A percentile compares a stretch with the other conserved stretches of the same genome.
phyloP scores from a whole-genome alignment of 2,329 filamentous ascomycete genomes.

The Diaporthe vaccinii region DNA sequence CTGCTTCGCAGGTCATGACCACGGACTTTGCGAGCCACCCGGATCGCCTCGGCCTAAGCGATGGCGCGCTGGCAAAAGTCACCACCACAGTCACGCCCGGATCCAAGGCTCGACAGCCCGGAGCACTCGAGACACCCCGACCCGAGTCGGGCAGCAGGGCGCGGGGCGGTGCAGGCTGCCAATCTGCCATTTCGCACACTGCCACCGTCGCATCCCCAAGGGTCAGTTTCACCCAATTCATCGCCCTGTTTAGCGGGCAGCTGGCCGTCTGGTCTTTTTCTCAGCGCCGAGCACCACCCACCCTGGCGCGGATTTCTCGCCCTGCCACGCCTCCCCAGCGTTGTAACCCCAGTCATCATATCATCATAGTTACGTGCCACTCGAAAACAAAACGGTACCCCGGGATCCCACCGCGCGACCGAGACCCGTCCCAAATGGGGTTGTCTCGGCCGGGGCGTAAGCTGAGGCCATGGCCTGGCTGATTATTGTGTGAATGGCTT shows the following conservation, averaged over 20 bases:
- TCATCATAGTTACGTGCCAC: constrained; percentile 24
- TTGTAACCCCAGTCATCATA: constrained; percentile 6
- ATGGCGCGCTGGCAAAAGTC: neutral
- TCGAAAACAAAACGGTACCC: neutral
- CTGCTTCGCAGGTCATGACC: neutral
- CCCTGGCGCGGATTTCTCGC: neutral
- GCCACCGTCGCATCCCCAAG: constrained; percentile 28
- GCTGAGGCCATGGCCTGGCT: neutral
- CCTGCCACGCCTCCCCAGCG: neutral
- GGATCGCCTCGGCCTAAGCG: constrained; percentile 5
- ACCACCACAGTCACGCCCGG: constrained; percentile 2
- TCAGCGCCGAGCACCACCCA: constrained; percentile 1
- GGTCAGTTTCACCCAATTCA: constrained; percentile 17
- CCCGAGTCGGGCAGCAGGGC: constrained; percentile 4
- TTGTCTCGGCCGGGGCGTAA: constrained; percentile 10
- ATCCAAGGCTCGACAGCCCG: constrained; percentile 20
- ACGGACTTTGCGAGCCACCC: neutral
- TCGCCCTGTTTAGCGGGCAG: constrained; percentile 22
- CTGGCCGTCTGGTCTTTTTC: constrained; percentile 10
- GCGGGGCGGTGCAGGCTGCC: constrained; percentile 16
- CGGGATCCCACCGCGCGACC: constrained; percentile 15
- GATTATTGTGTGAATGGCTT: neutral
- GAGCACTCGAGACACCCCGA: constrained; percentile 23
- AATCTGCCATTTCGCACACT: constrained; percentile 1
- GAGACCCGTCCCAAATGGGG: constrained; percentile 1